A percentile compares a stretch with the other conserved stretches of the same genome.
These are phyloP conservation scores for Cyberlindnera americana DNA, from an alignment of 805 yeast genomes.

Conservation along the genomic window DNA sequence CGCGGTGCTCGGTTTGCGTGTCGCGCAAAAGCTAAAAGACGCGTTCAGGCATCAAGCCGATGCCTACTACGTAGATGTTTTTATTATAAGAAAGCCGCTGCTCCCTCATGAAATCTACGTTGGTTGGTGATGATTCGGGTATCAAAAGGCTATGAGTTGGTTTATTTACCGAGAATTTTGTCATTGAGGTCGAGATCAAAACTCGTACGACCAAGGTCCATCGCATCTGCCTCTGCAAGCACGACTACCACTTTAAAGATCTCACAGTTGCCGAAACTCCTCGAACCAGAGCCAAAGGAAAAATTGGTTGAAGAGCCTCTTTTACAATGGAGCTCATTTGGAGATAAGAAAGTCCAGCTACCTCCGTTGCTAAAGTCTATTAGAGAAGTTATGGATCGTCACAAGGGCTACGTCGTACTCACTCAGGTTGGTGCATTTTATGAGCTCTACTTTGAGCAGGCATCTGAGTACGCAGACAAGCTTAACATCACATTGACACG, in stretches of 20 bases:
- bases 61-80: too few species aligned
- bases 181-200: too few species aligned
- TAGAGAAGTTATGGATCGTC: conserved; percentile 39
- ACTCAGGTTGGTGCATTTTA: conserved; percentile 87
- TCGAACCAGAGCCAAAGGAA: background rate
- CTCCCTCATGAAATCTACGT: too few species aligned
- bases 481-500: conserved; percentile 70
- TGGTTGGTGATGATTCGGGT: too few species aligned
- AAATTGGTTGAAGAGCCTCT: background rate
- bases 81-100: too few species aligned
- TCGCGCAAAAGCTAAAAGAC: too few species aligned
- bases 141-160: too few species aligned
- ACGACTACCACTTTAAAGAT: conserved; percentile 1
- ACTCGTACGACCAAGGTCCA: too few species aligned
- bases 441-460: conserved; percentile 87
- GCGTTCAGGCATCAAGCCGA: too few species aligned
- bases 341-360: conserved; percentile 13
- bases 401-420: conserved; percentile 54
- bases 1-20: too few species aligned
- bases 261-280: conserved; percentile 1
- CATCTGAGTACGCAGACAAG: conserved; percentile 64
- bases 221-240: too few species aligned
- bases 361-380: conserved; percentile 37
- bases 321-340: background rate
- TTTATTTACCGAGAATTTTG: too few species aligned